Base-by-base conservation (phyloP, 1,284 basidiomycete species). In the Rhodofomes roseus region DNA sequence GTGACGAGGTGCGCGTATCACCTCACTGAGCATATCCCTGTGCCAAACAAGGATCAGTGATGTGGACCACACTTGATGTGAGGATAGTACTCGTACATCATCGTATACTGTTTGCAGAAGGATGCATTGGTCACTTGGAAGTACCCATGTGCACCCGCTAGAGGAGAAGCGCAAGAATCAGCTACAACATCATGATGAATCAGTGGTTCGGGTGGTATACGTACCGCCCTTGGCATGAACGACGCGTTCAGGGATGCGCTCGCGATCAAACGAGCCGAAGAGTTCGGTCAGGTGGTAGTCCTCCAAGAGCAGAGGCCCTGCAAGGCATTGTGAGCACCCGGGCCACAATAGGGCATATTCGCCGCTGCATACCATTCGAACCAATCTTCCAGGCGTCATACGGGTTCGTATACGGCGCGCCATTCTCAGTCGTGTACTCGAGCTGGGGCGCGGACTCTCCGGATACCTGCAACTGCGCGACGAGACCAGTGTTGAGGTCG, bases 211-310 rank as follows among this genome's bases (percentile, higher is more conserved):
- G 22, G 37, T 4, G 22, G 11, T 16, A 1, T 20, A 61, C 66
- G 39, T 48, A 66, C 67, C 67, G 29, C 78, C 79, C 65, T 77
- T 77, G 50, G 78, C 78, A 64, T 79, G 78, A 22, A 79, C 70
- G 34, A 72, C 71, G n/a, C 74, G 72, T 58, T 76, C 75, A 11
- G 75, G 74, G 36, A 76, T 75, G 52, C 83, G 77, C 72, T 86
- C 84, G 46, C 82, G 77, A 66, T 80, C 80, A 66, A 85, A 85
- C 66, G 84, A 80, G n/a, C 81, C 77, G 39, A 85, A 73, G 9
- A 79, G 69, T 63, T 84, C 79, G 55, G 79, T 76, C 56, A 70
- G 39, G 50, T 70, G 67, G 37, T 63, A 64, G 41, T 68, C 67
- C 53, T 66, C 64, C n/a, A 68, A 62, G 12, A 68, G 56, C 22